A percentile compares a stretch with the other conserved stretches of the same genome.
These are phyloP conservation scores for Cordyceps militaris DNA, from an alignment of 2,329 filamentous ascomycete species.

Conservation along the genomic window DNA sequence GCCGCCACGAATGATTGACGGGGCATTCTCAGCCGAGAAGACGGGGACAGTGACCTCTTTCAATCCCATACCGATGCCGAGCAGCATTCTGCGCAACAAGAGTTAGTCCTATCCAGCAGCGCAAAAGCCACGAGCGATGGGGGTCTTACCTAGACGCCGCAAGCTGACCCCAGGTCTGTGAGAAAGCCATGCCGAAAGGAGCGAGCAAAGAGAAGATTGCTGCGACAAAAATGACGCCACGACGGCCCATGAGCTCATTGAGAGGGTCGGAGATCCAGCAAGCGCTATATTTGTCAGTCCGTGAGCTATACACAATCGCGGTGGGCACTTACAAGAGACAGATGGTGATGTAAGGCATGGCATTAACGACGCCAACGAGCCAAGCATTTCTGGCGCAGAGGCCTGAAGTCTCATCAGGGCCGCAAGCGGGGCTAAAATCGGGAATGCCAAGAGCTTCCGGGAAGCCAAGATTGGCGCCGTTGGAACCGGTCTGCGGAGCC, in stretches of 20 bases:
- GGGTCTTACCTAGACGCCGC: constrained; percentile 41
- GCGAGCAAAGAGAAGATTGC: constrained; percentile 56
- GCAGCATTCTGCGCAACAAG: constrained; percentile 45
- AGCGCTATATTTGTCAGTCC: constrained; percentile 30
- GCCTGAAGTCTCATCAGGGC: constrained; percentile 28
- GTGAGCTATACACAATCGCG: neutral
- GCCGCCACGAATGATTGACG: constrained; percentile 62
- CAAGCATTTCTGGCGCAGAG: constrained; percentile 43
- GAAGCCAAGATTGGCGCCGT: constrained; percentile 42
- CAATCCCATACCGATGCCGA: constrained; percentile 70
- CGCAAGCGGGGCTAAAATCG: constrained; percentile 24
- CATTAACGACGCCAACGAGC: constrained; percentile 56
- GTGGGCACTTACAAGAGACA: constrained; percentile 31
- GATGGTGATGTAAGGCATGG: constrained; percentile 37
- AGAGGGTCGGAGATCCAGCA: constrained; percentile 57
- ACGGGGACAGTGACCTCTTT: constrained; percentile 69
- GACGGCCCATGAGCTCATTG: constrained; percentile 52
- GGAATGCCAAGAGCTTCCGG: constrained; percentile 37
- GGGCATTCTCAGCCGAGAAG: constrained; percentile 68
- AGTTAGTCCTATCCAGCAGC: constrained; percentile 28
- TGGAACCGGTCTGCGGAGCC: constrained; percentile 32
- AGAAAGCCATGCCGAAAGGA: constrained; percentile 52
- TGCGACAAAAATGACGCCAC: constrained; percentile 57
- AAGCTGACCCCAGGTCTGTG: constrained; percentile 52
- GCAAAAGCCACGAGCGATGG: neutral